phyloP scores from a whole-genome alignment of 2,329 filamentous ascomycete species.

The Penicillium paneum region DNA sequence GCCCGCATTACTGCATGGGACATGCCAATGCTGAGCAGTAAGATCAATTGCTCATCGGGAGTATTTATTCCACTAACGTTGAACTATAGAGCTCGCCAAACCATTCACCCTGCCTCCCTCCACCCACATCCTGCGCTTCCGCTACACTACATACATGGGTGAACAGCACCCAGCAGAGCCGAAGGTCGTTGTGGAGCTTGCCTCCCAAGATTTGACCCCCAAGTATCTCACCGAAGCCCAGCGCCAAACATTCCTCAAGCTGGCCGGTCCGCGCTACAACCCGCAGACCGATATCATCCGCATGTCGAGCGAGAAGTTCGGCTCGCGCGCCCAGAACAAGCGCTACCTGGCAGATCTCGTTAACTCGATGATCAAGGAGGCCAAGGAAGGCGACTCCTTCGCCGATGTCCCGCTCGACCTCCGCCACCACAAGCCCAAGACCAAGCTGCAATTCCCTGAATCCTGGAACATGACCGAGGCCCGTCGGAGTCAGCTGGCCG shows the following conservation, averaged over 20 bases:
- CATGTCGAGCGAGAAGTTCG: slow-evolving; percentile 87
- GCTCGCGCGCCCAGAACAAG: slow-evolving; percentile 93
- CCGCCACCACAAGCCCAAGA: slow-evolving; percentile 72
- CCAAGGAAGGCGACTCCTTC: slow-evolving; percentile 80
- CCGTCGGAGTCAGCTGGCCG: slow-evolving; percentile 64
- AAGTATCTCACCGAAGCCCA: slow-evolving; percentile 63
- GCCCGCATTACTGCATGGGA: slow-evolving; percentile 88
- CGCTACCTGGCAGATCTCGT: slow-evolving; percentile 82
- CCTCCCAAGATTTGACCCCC: slow-evolving; percentile 63
- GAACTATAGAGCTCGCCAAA: slow-evolving; percentile 68
- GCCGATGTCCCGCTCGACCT: slow-evolving; percentile 86
- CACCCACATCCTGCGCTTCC: slow-evolving; percentile 75
- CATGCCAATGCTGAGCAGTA: slow-evolving; percentile 85
- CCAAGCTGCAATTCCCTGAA: slow-evolving; percentile 68
- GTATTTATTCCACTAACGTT: neutral
- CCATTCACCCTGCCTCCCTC: slow-evolving; percentile 70
- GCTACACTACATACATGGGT: slow-evolving; percentile 95
- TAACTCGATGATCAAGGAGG: slow-evolving; percentile 67
- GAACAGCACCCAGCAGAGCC: slow-evolving; percentile 85
- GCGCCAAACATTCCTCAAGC: slow-evolving; percentile 77
- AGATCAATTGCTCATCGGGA: slow-evolving; percentile 32
- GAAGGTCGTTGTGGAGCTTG: slow-evolving; percentile 94
- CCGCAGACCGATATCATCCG: slow-evolving; percentile 75
- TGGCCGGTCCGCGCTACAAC: slow-evolving; percentile 83
- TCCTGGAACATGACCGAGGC: slow-evolving; percentile 77